Percentiles rank a stretch among this genome's conserved stretches.
phyloP scores from a whole-genome alignment of 1,284 basidiomycete genomes.

The Pseudozyma tsukubaensis region DNA sequence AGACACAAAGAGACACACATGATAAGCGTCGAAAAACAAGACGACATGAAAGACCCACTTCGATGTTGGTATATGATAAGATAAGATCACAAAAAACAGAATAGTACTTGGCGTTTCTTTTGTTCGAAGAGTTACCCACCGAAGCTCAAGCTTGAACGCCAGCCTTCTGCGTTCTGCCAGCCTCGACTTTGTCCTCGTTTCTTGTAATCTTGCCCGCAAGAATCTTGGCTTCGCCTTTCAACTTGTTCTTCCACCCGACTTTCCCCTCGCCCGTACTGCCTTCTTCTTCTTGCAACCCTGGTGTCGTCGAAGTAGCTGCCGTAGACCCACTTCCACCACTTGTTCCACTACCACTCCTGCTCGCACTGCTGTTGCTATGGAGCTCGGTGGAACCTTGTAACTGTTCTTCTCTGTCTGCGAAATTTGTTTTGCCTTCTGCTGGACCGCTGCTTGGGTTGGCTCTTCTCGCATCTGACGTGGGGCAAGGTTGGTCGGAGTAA shows the following conservation, averaged over 20 bases:
- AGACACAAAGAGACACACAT: too few relatives aligned
- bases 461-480: conserved; percentile 22
- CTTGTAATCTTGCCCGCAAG: conserved; percentile 32
- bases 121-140: background rate
- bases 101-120: background rate
- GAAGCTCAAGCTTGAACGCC: conserved; percentile 9
- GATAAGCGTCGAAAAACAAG: too few relatives aligned
- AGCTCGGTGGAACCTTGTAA: background rate
- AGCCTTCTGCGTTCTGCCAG: conserved; percentile 30
- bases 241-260: conserved; percentile 25
- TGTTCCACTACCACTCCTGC: background rate
- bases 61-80: background rate
- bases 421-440: conserved; percentile 14
- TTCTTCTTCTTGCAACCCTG: background rate
- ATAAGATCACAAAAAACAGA: background rate
- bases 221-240: conserved; percentile 47
- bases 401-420: conserved; percentile 8
- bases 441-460: conserved; percentile 11
- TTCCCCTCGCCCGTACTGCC: background rate
- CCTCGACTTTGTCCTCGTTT: conserved; percentile 31
- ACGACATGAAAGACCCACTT: background rate
- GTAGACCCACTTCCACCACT: background rate
- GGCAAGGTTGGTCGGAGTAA: conserved; percentile 35
- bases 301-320: background rate
- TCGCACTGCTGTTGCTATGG: background rate